Evolutionary conservation across 2,329 filamentous ascomycete species (phyloP).

Genomic region (Colletotrichum eremochloae): DNA sequence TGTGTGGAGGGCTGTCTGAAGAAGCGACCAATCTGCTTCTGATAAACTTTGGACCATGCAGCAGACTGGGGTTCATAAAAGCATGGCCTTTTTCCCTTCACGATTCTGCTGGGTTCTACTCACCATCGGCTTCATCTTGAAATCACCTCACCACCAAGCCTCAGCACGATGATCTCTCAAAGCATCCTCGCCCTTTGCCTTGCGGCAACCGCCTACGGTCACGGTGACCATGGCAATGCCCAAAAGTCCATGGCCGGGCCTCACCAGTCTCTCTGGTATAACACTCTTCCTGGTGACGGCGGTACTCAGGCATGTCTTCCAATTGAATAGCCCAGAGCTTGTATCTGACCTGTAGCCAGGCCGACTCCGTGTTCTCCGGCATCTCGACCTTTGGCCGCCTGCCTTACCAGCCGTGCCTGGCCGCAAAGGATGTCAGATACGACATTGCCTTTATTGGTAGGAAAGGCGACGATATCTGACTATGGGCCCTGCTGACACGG

Average conservation of each 20-base stretch:
- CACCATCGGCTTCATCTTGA: neutral
- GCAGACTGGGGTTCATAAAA: slow-evolving; percentile 33
- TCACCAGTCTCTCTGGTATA: slow-evolving; percentile 84
- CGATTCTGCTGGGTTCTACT: neutral
- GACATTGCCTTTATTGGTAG: slow-evolving; percentile 88
- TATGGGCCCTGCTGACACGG: slow-evolving; percentile 7
- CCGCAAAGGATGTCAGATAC: slow-evolving; percentile 78
- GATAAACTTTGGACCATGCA: slow-evolving; percentile 9
- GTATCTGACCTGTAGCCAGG: slow-evolving; percentile 59
- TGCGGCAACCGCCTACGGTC: slow-evolving; percentile 67
- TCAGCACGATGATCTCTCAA: slow-evolving; percentile 47
- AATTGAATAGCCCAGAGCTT: slow-evolving; percentile 1
- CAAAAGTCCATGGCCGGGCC: slow-evolving; percentile 77
- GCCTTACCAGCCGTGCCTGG: slow-evolving; percentile 81
- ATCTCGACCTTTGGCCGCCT: slow-evolving; percentile 88
- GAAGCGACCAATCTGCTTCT: slow-evolving; percentile 27
- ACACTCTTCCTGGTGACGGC: slow-evolving; percentile 83
- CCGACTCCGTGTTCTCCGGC: slow-evolving; percentile 89
- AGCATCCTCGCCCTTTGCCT: slow-evolving; percentile 55
- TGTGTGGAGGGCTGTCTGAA: slow-evolving; percentile 34
- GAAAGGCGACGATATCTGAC: neutral
- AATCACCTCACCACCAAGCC: neutral
- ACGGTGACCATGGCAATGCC: slow-evolving; percentile 70
- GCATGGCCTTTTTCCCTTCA: slow-evolving; percentile 6
- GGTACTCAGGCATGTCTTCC: slow-evolving; percentile 76